Conservation (phyloP, 768 basidiomycete genomes). For the Mycena capillaripes region DNA sequence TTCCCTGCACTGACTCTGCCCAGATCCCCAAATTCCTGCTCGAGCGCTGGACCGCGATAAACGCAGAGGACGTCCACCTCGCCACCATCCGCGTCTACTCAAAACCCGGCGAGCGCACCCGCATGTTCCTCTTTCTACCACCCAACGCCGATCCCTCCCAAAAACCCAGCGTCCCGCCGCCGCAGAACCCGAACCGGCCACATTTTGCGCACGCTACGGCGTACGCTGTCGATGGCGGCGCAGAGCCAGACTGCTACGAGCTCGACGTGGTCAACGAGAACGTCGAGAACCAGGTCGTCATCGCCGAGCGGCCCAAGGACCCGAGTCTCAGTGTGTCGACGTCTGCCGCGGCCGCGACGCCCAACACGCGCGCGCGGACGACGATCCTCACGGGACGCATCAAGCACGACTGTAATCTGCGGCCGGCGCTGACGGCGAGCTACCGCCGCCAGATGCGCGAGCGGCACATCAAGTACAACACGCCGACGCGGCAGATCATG, state of each 20-base stretch:
- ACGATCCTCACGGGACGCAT: constrained; percentile 85
- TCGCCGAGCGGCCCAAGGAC: constrained; percentile 87
- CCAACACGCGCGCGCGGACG: constrained; percentile 76
- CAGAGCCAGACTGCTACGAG: constrained; percentile 82
- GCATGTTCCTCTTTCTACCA: constrained; percentile 78
- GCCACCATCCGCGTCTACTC: constrained; percentile 88
- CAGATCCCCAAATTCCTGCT: constrained; percentile 91
- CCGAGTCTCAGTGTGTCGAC: constrained; percentile 52
- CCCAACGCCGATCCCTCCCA: constrained; percentile 63
- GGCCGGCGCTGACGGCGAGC: constrained; percentile 74
- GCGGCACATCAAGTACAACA: constrained; percentile 75
- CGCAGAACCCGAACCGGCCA: constrained; percentile 51
- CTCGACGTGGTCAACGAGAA: constrained; percentile 89
- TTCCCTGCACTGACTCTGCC: constrained; percentile 2
- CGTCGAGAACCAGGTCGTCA: constrained; percentile 88
- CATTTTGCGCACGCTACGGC: constrained; percentile 51
- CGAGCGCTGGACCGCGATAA: constrained; percentile 86
- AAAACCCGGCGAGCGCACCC: constrained; percentile 56
- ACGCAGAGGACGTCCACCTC: constrained; percentile 82
- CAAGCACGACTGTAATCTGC: constrained; percentile 84
- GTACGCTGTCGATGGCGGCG: constrained; percentile 46
- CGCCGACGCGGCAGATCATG: constrained; percentile 74
- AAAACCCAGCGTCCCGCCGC: constrained; percentile 11
- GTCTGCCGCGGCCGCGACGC: constrained; percentile 54
- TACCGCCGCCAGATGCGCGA: constrained; percentile 84